Conservation (phyloP, 2,329 filamentous ascomycete species). For the Penicillium hesseltinei region DNA sequence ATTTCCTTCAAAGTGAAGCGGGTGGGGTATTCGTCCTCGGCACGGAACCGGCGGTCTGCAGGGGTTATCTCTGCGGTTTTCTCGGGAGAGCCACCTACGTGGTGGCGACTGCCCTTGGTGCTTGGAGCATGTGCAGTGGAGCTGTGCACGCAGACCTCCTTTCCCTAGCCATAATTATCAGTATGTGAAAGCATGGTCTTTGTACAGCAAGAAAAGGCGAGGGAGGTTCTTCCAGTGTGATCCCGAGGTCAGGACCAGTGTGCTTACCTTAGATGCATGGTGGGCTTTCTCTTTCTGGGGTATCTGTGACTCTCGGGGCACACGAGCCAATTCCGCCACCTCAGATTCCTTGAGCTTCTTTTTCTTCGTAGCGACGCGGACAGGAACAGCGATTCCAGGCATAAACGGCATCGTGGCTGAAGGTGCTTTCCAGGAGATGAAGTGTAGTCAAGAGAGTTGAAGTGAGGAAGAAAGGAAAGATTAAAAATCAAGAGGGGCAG, state of each 20-base stretch:
- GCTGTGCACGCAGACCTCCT: not conserved
- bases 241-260: not conserved
- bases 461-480: not conserved
- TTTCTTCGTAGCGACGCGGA: not conserved
- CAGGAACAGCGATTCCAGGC: not conserved
- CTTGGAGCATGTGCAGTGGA: not conserved
- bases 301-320: not conserved
- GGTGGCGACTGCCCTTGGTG: not conserved
- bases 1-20: slow-evolving; percentile 6
- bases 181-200: not conserved
- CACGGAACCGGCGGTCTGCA: slow-evolving; percentile 1
- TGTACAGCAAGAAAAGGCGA: not conserved
- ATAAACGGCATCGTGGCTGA: not conserved
- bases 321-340: not conserved
- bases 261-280: not conserved
- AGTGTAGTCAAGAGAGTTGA: not conserved
- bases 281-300: not conserved
- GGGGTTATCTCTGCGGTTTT: not conserved
- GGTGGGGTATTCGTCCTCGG: not conserved
- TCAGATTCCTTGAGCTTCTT: not conserved
- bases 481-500: not conserved
- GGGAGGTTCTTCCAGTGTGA: not conserved
- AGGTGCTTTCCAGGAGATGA: not conserved
- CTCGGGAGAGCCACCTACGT: not conserved
- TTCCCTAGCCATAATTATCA: not conserved